Conservation (phyloP, 371 early-diverging fungal species). For the Homolaphlyctis polyrhiza region DNA sequence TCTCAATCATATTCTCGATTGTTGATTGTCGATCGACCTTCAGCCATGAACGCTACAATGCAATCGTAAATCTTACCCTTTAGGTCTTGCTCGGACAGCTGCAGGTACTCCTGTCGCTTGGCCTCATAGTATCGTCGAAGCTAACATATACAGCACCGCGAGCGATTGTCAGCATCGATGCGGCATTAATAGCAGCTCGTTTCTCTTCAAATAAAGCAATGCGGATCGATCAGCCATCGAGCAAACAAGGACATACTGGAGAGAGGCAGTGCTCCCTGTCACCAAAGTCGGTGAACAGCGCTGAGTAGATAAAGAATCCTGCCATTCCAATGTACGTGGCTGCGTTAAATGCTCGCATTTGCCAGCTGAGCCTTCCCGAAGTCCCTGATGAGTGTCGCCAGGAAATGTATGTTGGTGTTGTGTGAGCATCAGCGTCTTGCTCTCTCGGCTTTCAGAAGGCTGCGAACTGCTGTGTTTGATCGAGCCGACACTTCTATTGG, state of each 20-base stretch:
- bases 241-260: background rate
- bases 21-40: no score
- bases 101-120: background rate
- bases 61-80: background rate
- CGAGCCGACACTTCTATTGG: background rate
- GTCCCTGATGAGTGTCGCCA: background rate
- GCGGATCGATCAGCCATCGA: background rate
- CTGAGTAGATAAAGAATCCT: background rate
- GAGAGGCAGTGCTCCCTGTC: background rate
- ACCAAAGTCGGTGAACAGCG: conserved; percentile 5
- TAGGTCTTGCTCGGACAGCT: background rate
- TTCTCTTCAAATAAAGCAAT: background rate
- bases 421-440: background rate
- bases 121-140: background rate
- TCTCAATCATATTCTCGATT: no score
- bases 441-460: background rate
- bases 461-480: background rate
- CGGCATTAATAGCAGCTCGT: background rate
- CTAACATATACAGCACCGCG: background rate
- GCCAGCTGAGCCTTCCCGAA: background rate
- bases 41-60: no score
- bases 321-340: background rate
- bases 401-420: background rate
- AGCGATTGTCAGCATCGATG: background rate
- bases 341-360: background rate